Evolutionary conservation across 176 grass and related monocot species (phyloP).

Genomic region (Musa beccarii): DNA sequence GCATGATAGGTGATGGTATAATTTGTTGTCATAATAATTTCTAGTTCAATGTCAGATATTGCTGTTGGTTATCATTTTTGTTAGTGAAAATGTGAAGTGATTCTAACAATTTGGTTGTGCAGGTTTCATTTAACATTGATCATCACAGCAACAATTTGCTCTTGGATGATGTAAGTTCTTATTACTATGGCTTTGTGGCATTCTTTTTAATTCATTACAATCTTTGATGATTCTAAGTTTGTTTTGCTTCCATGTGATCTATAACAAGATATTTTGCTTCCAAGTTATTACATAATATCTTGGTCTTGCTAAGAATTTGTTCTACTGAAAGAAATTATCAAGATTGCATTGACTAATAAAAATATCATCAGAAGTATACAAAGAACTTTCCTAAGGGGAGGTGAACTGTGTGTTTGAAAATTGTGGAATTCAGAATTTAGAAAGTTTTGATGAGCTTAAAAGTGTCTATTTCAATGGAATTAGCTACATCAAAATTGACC

Average conservation of each 20-base stretch:
- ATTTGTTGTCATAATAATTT: background rate
- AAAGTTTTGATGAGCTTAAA: background rate
- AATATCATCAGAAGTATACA: background rate
- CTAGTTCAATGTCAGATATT: background rate
- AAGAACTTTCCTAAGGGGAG: background rate
- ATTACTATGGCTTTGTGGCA: background rate
- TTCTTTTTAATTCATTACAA: background rate
- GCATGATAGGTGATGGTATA: background rate
- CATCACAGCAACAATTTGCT: conserved; percentile 22
- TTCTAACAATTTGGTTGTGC: conserved; percentile 10
- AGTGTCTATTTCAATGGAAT: too few relatives aligned
- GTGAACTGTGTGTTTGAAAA: background rate
- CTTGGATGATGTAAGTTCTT: conserved; percentile 32
- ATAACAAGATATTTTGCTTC: background rate
- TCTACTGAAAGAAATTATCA: background rate
- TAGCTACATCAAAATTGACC: background rate
- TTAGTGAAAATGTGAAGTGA: background rate
- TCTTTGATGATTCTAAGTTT: background rate
- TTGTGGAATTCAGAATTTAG: background rate
- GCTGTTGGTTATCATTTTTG: background rate
- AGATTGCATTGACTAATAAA: background rate
- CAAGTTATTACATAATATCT: background rate
- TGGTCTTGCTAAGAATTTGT: background rate
- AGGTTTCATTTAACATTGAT: conserved; percentile 27
- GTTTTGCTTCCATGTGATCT: background rate